Evolutionary conservation across 2,329 filamentous ascomycete genomes (phyloP).

Genomic region (Fusarium albosuccineum): DNA sequence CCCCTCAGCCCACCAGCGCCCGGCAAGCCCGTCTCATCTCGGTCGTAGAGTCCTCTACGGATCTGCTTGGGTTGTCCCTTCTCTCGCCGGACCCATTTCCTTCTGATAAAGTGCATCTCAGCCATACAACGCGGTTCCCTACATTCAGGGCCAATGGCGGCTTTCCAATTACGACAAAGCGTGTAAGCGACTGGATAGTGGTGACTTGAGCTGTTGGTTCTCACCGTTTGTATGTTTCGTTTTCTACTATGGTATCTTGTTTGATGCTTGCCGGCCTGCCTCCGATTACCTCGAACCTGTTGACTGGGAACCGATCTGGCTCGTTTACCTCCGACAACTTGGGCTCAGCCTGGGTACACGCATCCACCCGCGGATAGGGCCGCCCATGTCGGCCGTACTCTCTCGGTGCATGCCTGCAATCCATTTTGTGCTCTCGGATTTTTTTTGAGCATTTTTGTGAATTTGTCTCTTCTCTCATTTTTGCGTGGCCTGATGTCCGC

Average conservation of each 20-base stretch:
- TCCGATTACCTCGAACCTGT: neutral
- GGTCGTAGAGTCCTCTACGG: slow-evolving; percentile 17
- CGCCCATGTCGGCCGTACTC: slow-evolving; percentile 15
- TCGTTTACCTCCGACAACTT: slow-evolving; percentile 10
- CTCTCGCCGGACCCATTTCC: slow-evolving; percentile 19
- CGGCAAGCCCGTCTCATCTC: slow-evolving; percentile 27
- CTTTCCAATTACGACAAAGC: slow-evolving; percentile 4
- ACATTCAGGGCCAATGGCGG: slow-evolving; percentile 2
- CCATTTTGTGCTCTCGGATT: slow-evolving; percentile 26
- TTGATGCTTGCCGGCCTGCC: slow-evolving; percentile 4
- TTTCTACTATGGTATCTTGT: neutral
- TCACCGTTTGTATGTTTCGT: neutral
- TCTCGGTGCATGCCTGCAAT: slow-evolving; percentile 15
- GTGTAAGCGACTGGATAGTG: neutral
- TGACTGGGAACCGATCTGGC: neutral
- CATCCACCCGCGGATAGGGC: slow-evolving; percentile 8
- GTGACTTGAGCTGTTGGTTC: neutral
- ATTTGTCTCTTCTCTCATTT: slow-evolving; percentile 19
- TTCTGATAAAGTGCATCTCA: slow-evolving; percentile 12
- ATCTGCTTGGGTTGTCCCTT: slow-evolving; percentile 6
- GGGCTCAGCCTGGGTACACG: slow-evolving; percentile 4
- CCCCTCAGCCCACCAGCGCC: slow-evolving; percentile 26
- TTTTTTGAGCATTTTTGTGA: slow-evolving; percentile 18
- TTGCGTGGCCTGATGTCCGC: slow-evolving; percentile 41
- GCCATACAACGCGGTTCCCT: neutral